Base-by-base conservation (phyloP, 2,329 filamentous ascomycete genomes). In the Aaosphaeria pasadenensis region DNA sequence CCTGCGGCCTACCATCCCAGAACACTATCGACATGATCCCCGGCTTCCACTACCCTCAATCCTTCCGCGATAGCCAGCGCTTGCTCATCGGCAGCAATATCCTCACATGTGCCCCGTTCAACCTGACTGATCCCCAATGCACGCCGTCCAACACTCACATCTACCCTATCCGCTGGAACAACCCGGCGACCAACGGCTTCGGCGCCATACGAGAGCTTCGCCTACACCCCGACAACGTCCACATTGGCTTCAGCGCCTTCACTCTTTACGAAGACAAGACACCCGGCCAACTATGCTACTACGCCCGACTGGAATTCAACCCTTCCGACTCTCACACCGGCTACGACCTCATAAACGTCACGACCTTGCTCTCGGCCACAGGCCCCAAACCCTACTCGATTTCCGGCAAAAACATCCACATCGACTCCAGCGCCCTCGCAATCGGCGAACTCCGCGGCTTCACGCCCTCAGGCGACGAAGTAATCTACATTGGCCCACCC, bases 381-480 rank as follows among this genome's bases (percentile, higher is more conserved):
- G 39, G 17, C 7, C 11, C 39, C 11, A 17, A 9, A 9, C 24
- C 24, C 7, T 13, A 13, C 11, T 9, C 11, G 2, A 17, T 13
- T 3, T 24, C 17, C 24, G 39, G 39, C 24, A 28, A 4, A 7
- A 55, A 51, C 17, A 40, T 73, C 17, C 11, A 47, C 2, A 41
- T 71, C 43, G 63, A 70, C 39, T 45, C 49, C 1, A 50, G 57
- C 7, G 62, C 67, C 13, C 62, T 73, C 38, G 54, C 53, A 5
- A 63, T 74, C 0, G 74, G 73, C 5, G 74, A 77, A 54, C 59
- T 75, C 1, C 71, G 74, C 5, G 73, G 74, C 5, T 76, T 75
- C 49, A 71, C 48, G 5, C 72, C 72, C 5, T 59, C 56, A 5
- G 73, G 73, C 2, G 57, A 61, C 6, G 73, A 75, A 50, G 57